Conservation (phyloP, 352 stramenopile species). For the Globisporangium paroecandrum region DNA sequence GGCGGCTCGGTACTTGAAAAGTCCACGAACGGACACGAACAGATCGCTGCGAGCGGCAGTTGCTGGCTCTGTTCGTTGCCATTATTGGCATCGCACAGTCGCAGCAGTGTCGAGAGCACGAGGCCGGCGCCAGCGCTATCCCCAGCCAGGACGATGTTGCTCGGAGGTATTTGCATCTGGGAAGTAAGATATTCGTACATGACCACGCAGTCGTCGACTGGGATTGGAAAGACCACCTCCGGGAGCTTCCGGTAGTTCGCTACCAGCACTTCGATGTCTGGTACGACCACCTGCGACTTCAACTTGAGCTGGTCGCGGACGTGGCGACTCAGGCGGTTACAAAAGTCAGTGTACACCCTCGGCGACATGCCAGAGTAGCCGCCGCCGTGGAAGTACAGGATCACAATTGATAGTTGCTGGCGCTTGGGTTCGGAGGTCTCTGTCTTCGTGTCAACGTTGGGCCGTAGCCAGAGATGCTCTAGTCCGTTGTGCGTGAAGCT, state of each 20-base stretch:
- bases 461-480: conserved; percentile 48
- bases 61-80: neutral
- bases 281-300: too few species aligned
- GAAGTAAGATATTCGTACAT: conserved; percentile 46
- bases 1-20: conserved; percentile 27
- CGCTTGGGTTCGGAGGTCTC: neutral
- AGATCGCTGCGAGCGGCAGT: conserved; percentile 34
- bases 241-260: conserved; percentile 69
- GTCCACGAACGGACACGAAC: conserved; percentile 51
- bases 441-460: neutral
- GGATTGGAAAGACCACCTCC: conserved; percentile 34
- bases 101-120: conserved; percentile 38
- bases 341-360: conserved; percentile 52
- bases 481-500: conserved; percentile 38
- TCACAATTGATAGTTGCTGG: conserved; percentile 26
- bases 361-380: conserved; percentile 53
- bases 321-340: conserved; percentile 30
- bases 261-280: conserved; percentile 41
- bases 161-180: conserved; percentile 23
- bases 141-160: conserved; percentile 38
- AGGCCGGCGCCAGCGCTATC: conserved; percentile 55
- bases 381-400: conserved; percentile 63
- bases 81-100: conserved; percentile 24
- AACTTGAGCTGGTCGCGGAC: conserved; percentile 16
- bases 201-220: conserved; percentile 42